Evolutionary conservation across 148 eudicot genomes (phyloP).

Genomic region (Rhododendron williamsianum): DNA sequence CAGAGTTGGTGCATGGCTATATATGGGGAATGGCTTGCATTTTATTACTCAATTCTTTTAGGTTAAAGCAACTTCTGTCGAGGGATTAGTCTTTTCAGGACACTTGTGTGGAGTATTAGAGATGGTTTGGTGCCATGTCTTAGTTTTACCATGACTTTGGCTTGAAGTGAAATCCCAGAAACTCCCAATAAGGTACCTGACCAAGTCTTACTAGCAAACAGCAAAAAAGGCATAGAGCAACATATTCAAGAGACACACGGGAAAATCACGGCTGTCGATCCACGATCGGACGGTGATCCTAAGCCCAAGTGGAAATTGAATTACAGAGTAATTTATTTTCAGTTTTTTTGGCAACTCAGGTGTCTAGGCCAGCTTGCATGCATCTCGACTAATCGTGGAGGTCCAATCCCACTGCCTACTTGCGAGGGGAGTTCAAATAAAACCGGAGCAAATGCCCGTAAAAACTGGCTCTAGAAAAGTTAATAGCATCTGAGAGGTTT

Average conservation of each 20-base stretch:
- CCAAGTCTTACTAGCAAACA: neutral
- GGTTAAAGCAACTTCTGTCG: too few species aligned
- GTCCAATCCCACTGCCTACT: neutral
- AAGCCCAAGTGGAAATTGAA: neutral
- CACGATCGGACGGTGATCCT: neutral
- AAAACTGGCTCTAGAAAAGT: neutral
- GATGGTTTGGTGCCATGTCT: slow-evolving; percentile 18
- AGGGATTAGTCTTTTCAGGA: neutral
- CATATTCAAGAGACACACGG: neutral
- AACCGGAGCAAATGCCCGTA: neutral
- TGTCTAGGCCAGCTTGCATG: too few species aligned
- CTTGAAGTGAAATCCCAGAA: slow-evolving; percentile 11
- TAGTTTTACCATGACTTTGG: slow-evolving; percentile 13
- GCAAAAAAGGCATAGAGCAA: neutral
- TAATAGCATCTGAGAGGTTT: neutral
- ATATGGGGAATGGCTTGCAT: neutral
- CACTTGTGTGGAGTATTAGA: slow-evolving; percentile 9
- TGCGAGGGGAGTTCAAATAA: neutral
- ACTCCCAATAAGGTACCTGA: neutral
- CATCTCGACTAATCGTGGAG: neutral
- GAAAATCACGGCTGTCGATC: neutral
- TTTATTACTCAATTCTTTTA: neutral
- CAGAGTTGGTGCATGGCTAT: neutral
- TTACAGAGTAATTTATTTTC: too few species aligned
- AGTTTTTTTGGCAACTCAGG: neutral